Evolutionary conservation across 768 basidiomycete species (phyloP), one percentile per base, ranked within the genome.

Genomic region (Suillus cothurnatus): DNA sequence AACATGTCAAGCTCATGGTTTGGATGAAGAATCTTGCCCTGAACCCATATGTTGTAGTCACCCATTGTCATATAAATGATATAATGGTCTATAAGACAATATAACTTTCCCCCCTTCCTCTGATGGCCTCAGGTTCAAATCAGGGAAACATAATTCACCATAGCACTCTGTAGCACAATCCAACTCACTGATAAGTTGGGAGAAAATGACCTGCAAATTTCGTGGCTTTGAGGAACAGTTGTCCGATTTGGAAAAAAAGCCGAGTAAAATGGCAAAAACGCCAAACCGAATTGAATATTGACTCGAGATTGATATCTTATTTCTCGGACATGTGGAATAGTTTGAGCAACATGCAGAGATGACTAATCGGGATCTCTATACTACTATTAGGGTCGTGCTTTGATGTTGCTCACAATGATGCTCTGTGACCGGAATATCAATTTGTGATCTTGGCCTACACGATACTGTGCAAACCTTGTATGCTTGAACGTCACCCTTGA

Each of bases 401-500:
- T 90, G 74, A 90, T 82, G 69, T 87, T 89, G 78, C 81, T 86
- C 69, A 92, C 90, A 68, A 94, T 93, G 63, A 94, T 80, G 66
- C 84, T 89, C 92, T 90, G 74, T 23, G 63, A 61, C 47, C n/a
- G 11, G 23, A 31, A 43, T 49, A 62, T 74, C 62, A 73, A 49
- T 62, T 43, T 21, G 61, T 39, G 38, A 31, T 39, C 32, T 26
- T 6, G 4, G 19, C 26, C 0, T 43, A 53, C 43, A 26, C 9
- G 47, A 32, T 34, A 12, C 15, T 11, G 15, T 36, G 70, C 79
- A 66, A 61, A 88, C 93, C 90, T 97, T 97, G 84, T 97, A 97
- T 14, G 86, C 87, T 71, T 93, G 86, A 1, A 97, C 95, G 71
- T 97, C 95, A 45, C 95, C 94, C 76, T 79, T 87, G 82, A 95